Base-by-base conservation (phyloP, 345 rosid genomes). In the Jatropha curcas region DNA sequence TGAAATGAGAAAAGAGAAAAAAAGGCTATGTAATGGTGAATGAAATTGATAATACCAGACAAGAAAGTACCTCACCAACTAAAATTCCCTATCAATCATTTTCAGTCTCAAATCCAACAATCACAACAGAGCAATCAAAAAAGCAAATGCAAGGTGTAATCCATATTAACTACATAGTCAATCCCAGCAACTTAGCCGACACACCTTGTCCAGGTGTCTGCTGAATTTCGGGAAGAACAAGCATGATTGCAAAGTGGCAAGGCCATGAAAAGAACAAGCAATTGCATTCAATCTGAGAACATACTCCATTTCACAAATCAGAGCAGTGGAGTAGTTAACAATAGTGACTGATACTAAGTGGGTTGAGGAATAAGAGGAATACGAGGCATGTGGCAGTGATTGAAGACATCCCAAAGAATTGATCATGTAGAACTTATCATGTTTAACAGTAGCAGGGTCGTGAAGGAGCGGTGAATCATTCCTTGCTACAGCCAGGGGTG, bases 241-340 rank as follows among this genome's bases (percentile, higher is more conserved):
- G 8, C 63, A 71, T 39, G 63, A 74, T 3, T 43, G 31, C 53
- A 59, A 73, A 27, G 68, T 37, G 31, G 51, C 53, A 57, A 13
- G 58, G 20, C 30, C 53, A 37, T 72, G 69, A 73, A 73, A 76
- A 74, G 61, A 76, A 71, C 67, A 74, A 71, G 79, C 70, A 73
- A 75, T 72, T 59, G 33, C 72, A 64, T 64, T 64, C 48, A 25
- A 58, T 64, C 51, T 46, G 52, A 57, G 31, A 76, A 64, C 48
- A 45, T 64, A 14, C 52, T 33, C 24, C 13, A 60, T 22, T n/a
- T 67, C 8, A 34, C 27, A 37, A 17, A 16, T 53, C 25, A 25
- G 20, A 22, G 60, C 41, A 59, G 67, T 65, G 71, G 68, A 19
- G 61, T 65, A 20, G 68, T 58, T 65, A 46, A 48, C 50, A 71